A percentile compares a stretch with the other conserved stretches of the same genome.
These are phyloP conservation scores for Auricularia sp. DNA, from an alignment of 768 basidiomycete species.

Conservation along the genomic window DNA sequence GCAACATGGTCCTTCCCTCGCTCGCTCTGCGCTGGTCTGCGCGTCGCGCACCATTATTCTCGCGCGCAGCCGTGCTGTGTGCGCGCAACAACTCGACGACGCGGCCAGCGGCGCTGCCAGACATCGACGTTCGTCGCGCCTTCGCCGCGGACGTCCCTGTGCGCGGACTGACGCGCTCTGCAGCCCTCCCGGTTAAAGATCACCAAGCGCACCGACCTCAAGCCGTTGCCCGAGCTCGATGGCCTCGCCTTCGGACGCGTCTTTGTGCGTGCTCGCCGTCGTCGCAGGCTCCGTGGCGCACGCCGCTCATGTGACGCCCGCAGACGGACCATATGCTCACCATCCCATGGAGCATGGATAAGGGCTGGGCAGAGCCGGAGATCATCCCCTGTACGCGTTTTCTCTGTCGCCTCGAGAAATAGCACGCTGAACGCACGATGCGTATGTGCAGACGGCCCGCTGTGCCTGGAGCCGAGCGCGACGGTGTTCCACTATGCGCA, in stretches of 20 bases:
- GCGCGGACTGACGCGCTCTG: background rate
- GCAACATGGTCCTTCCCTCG: background rate
- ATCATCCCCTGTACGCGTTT: conserved; percentile 68
- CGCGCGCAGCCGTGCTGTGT: background rate
- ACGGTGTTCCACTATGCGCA: conserved; percentile 92
- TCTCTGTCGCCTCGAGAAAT: background rate
- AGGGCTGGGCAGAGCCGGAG: conserved; percentile 75
- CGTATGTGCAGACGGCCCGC: conserved; percentile 47
- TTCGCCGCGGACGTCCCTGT: background rate
- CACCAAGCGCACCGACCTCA: conserved; percentile 39
- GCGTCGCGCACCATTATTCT: background rate
- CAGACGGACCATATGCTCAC: conserved; percentile 82
- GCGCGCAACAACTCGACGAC: background rate
- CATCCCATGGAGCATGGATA: conserved; percentile 53
- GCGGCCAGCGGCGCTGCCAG: background rate
- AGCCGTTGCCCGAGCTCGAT: conserved; percentile 50
- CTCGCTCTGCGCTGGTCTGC: background rate
- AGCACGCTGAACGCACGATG: conserved; percentile 2
- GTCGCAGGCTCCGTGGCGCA: background rate
- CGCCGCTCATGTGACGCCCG: conserved; percentile 4
- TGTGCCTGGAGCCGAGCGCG: conserved; percentile 64
- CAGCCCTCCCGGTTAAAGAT: conserved; percentile 48
- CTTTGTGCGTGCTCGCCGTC: conserved; percentile 43
- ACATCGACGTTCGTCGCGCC: background rate
- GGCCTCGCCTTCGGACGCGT: conserved; percentile 75